Evolutionary conservation across 1,284 basidiomycete species (phyloP).

Genomic region (Tilletia indica): DNA sequence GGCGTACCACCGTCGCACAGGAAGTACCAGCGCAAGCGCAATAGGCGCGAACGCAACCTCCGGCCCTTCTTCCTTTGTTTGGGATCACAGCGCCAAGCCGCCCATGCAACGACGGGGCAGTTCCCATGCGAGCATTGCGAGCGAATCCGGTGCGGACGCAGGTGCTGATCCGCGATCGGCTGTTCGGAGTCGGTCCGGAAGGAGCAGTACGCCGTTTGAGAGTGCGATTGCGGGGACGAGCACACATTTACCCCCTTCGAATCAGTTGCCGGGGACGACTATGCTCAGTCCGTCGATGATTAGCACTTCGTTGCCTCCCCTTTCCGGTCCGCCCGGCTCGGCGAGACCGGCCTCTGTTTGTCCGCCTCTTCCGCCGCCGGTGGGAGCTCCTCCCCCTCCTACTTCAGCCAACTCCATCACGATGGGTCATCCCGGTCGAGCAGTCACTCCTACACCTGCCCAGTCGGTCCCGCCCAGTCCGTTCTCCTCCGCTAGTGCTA

Average conservation of each 20-base stretch:
- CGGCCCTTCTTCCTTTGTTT: conserved; percentile 29
- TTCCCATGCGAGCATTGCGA: conserved; percentile 44
- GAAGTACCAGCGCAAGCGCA: conserved; percentile 26
- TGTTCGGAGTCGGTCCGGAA: conserved; percentile 29
- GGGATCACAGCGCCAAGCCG: conserved; percentile 41
- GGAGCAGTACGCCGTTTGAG: conserved; percentile 45
- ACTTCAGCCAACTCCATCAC: conserved; percentile 14
- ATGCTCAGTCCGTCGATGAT: conserved; percentile 15
- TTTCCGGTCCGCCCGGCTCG: neutral
- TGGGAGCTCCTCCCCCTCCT: neutral
- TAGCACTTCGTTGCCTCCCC: neutral
- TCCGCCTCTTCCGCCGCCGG: conserved; percentile 19
- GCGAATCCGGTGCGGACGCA: conserved; percentile 25
- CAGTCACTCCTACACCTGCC: conserved; percentile 35
- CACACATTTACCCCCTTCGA: conserved; percentile 10
- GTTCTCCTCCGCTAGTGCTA: conserved; percentile 24
- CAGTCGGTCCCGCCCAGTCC: conserved; percentile 33
- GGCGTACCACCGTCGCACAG: conserved; percentile 40
- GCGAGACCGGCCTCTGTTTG: neutral
- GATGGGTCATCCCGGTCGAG: conserved; percentile 25
- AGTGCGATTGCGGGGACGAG: neutral
- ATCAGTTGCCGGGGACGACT: conserved; percentile 4
- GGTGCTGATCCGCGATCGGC: neutral
- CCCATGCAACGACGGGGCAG: conserved; percentile 42
- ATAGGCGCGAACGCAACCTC: neutral